Evolutionary conservation across 2,329 filamentous ascomycete genomes (phyloP).

Genomic region (Penicillium sp.): DNA sequence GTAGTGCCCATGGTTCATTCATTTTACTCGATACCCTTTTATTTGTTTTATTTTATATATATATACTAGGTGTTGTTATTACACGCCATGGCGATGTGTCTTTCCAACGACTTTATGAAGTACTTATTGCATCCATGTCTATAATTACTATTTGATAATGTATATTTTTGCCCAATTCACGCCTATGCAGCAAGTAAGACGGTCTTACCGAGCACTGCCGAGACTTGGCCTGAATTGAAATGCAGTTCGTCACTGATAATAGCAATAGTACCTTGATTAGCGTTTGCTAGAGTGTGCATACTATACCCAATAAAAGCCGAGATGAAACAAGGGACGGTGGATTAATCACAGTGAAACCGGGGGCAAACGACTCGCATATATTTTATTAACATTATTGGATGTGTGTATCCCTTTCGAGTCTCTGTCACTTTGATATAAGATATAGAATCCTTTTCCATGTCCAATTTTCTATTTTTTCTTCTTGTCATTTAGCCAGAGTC

Average conservation of each 20-base stretch:
- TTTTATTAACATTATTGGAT: background rate
- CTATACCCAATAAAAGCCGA: constrained; percentile 6
- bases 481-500: background rate
- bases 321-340: constrained; percentile 26
- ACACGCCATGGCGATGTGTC: background rate
- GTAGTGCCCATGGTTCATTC: constrained; percentile 9
- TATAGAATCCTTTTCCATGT: background rate
- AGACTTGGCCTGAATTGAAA: background rate
- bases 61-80: background rate
- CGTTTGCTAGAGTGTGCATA: constrained; percentile 12
- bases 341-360: constrained; percentile 21
- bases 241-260: background rate
- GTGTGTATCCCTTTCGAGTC: background rate
- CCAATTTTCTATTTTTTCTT: background rate
- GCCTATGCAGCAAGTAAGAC: background rate
- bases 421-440: constrained; percentile 1
- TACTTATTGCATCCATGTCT: constrained; percentile 5
- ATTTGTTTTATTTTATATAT: constrained; percentile 3
- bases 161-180: background rate
- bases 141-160: constrained; percentile 3
- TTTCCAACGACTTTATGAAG: constrained; percentile 5
- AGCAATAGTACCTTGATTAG: constrained; percentile 1
- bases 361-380: background rate
- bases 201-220: background rate
- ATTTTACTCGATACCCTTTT: constrained; percentile 16